Percentiles rank a stretch among this genome's conserved stretches.
Conservation (phyloP, 352 stramenopile genomes). For the Pythium myriotylum region DNA sequence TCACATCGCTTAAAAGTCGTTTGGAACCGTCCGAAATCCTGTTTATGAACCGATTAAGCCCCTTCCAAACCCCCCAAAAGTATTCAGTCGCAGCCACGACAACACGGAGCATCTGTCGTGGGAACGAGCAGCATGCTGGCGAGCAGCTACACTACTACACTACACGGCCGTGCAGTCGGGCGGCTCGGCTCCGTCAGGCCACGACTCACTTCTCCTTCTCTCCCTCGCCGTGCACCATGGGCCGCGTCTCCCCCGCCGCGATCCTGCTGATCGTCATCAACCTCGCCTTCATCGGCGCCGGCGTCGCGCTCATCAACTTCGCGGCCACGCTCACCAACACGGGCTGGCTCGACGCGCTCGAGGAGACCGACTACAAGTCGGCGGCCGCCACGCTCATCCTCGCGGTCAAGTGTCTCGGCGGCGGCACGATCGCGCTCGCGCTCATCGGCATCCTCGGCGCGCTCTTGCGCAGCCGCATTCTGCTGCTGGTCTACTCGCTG, state of each 20-base stretch:
- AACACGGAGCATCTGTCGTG: not conserved
- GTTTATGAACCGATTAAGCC: not conserved
- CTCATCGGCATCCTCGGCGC: slow-evolving; percentile 69
- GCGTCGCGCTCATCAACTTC: slow-evolving; percentile 70
- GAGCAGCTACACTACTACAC: not conserved
- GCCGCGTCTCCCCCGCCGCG: slow-evolving; percentile 45
- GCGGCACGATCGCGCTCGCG: slow-evolving; percentile 56
- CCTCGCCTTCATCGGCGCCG: slow-evolving; percentile 65
- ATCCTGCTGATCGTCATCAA: slow-evolving; percentile 79
- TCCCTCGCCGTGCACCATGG: slow-evolving; percentile 9
- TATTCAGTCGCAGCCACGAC: slow-evolving; percentile 7
- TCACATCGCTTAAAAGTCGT: not conserved
- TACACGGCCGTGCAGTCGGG: too few relatives aligned
- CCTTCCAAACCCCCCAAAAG: too few relatives aligned
- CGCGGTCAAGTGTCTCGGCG: slow-evolving; percentile 54
- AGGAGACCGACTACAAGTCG: slow-evolving; percentile 69
- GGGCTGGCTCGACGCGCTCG: slow-evolving; percentile 77
- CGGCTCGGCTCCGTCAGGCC: too few relatives aligned
- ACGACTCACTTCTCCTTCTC: not conserved
- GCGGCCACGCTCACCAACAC: slow-evolving; percentile 52
- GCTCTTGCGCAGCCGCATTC: slow-evolving; percentile 60
- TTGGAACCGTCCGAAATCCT: not conserved
- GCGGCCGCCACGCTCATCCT: slow-evolving; percentile 45
- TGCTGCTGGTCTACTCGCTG: slow-evolving; percentile 75
- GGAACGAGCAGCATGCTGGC: slow-evolving; percentile 1